Base-by-base conservation (phyloP, 2,329 filamentous ascomycete species). In the Aaosphaeria arxii region DNA sequence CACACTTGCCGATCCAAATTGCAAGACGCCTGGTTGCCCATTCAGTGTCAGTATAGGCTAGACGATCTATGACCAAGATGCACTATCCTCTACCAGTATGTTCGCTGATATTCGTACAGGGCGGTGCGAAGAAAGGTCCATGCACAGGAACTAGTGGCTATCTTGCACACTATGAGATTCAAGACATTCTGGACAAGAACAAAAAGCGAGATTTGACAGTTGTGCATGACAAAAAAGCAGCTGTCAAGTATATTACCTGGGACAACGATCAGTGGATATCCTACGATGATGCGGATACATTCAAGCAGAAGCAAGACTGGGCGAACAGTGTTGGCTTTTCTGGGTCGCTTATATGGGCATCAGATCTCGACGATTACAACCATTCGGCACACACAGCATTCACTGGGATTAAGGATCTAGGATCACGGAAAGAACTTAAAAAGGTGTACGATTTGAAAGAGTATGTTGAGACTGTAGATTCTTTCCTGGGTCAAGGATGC, bases 191-290 rank as follows among this genome's bases (percentile, higher is more conserved):
- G 9, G 41, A 40, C 4, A 4, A 45, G 46, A 40, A 44, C 2
- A 39, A 33, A 55, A 32, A 1, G 58, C 64, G 7, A 48, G 52
- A 29, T 6, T 9, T 54, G 0, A 47, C 11, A 1, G 50, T 54
- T 1, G 45, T 30, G 0, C 48, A 44, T 2, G 56, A 64, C 40
- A 47, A 56, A 41, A 48, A 44, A 13, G 50, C 44, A 11, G 52
- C 40, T 1, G 51, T 69, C 11, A 64, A 71, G 49, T 55, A 68
- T 17, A 57, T 57, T 6, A 52, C 68, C 7, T 62, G 59, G 0
- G 73, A 58, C 57, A 11, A n/a, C 11, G 40, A 49, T 38, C 38
- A 45, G 24, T 49, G 47, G 47, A 30, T 49, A 5, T n/a, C 11
- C 7, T 49, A 45, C 17, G 47, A 49, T 38, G 47, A 49, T 28